A percentile compares a stretch with the other conserved stretches of the same genome.
These are phyloP conservation scores for Suhomyces faveliae DNA, from an alignment of 805 yeast species.

Conservation along the genomic window DNA sequence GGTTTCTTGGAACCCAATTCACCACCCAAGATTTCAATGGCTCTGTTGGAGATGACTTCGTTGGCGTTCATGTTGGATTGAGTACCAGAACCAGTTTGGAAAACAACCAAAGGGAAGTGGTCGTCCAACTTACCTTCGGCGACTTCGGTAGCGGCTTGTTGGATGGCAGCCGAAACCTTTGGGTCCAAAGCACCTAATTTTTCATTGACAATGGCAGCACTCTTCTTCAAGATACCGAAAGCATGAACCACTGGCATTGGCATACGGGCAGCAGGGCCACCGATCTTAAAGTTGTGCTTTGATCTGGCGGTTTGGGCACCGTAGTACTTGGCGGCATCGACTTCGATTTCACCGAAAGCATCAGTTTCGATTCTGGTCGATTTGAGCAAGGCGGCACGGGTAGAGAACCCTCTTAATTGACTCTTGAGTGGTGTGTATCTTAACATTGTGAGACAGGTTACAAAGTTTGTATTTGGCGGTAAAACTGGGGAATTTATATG, in stretches of 20 bases:
- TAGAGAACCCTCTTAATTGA: conserved; percentile 28
- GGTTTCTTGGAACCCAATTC: conserved; percentile 87
- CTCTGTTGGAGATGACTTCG: conserved; percentile 97
- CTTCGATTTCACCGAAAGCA: conserved; percentile 96
- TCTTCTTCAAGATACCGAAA: conserved; percentile 90
- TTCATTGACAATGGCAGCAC: conserved; percentile 89
- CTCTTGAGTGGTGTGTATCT: conserved; percentile 18
- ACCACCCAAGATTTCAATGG: conserved; percentile 94
- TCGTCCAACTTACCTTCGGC: conserved; percentile 86
- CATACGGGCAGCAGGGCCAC: conserved; percentile 86
- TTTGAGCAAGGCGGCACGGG: conserved; percentile 16
- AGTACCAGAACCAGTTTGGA: conserved; percentile 99
- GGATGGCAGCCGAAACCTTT: conserved; percentile 77
- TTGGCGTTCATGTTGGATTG: conserved; percentile 99
- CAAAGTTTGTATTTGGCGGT: not conserved
- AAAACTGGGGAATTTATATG: conserved; percentile 5
- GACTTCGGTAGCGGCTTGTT: conserved; percentile 94
- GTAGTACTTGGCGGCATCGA: conserved; percentile 84
- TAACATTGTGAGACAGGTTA: conserved; percentile 21
- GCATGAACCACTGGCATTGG: conserved; percentile 90
- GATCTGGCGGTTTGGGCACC: conserved; percentile 99
- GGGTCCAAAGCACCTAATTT: conserved; percentile 80
- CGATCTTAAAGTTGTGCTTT: conserved; percentile 89
- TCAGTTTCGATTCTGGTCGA: conserved; percentile 77
- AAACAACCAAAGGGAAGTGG: conserved; percentile 96